Base-by-base conservation (phyloP, 129 eudicot genomes). In the Arctium lappa region DNA sequence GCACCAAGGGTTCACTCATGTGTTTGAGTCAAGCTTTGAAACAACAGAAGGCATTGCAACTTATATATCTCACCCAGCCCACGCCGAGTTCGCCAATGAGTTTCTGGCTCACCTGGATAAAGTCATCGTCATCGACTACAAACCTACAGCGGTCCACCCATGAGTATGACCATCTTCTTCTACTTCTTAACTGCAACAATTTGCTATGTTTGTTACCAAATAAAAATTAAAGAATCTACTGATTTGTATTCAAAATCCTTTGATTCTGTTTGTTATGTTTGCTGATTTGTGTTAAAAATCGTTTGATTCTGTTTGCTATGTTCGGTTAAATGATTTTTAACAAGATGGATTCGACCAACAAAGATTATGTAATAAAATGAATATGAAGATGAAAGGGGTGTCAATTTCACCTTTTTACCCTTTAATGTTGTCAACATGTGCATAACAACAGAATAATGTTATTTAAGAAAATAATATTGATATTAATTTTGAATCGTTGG, bases 1-100 rank as follows among this genome's bases (percentile, higher is more conserved):
- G 80, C 96, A 94, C 72, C 98, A 94, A 85, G 98, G 98, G 62
- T 94, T 92, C 86, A 94, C 97, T 83, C 98, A 94, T 66, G 86
- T 94, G 7, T 94, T 94, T 44, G 96, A 94, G 86, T 94, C 97
- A 16, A 87, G 91, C 38, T 94, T 94, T 74, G 97, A 94, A 34
- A 92, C 92, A 85, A 79, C 88, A 15, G 88, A 94, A 91, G 97
- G 92, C 34, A 77, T 92, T 66, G 96, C 94, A 15, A 90, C 92
- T 56, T 94, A 94, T 63, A 2, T 92, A 31, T 69, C 89, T 78
- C 98, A 92, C 69, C 97, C 97, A 4, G 89, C 73, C 75, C 98
- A 94, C 74, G 96, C 88, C 6, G 92, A 85, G 66, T 94, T 76
- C 31, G 93, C 94, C 5, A 85, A 89, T 78, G 79, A 2, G 71